Base-by-base conservation (phyloP, 2,329 filamentous ascomycete genomes). In the Paradendryphiella salina region DNA sequence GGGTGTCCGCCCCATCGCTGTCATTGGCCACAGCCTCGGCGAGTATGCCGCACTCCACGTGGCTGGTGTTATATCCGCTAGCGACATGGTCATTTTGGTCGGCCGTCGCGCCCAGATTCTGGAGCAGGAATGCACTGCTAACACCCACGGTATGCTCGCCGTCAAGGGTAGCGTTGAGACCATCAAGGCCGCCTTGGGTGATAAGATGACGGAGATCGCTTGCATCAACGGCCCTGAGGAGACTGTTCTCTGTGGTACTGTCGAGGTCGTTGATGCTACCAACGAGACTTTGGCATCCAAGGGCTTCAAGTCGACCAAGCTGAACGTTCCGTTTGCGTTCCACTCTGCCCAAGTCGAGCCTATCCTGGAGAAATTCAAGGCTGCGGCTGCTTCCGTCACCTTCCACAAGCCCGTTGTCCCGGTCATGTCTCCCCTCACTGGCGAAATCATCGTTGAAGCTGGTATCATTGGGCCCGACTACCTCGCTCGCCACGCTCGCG, bases 191-290 rank as follows among this genome's bases (percentile, higher is more conserved):
- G 79, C 79, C 43, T 72, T 80, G 52, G 78, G 84, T 14, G 67
- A 70, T 48, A 75, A 76, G 58, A 77, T 77, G 61, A 74, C 74
- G 28, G 79, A 82, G 60, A 73, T 85, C 53, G 86, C 89, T 13
- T 94, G 90, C 75, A 81, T 90, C 68, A 95, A 95, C 61, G 84
- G 86, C 0, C 85, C 86, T 0, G 78, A 83, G 42, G 88, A 90
- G 67, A 91, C 85, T 8, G 90, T 94, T 1, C 77, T 94, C n/a
- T 83, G 82, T 54, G 83, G 82, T 13, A 80, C 79, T 46, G 80
- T 82, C 41, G 77, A 84, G 32, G 78, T 86, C 53, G 82, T 88
- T 46, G 77, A 82, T 51, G 75, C 76, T 3, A 75, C 85, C 13
- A 78, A 71, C 50, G 71, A 80, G 7, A 64, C 76, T 23, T 76